Evolutionary conservation across 371 early-diverging fungal species (phyloP), one percentile per base, ranked within the genome.

Genomic region (Mucor sp.): DNA sequence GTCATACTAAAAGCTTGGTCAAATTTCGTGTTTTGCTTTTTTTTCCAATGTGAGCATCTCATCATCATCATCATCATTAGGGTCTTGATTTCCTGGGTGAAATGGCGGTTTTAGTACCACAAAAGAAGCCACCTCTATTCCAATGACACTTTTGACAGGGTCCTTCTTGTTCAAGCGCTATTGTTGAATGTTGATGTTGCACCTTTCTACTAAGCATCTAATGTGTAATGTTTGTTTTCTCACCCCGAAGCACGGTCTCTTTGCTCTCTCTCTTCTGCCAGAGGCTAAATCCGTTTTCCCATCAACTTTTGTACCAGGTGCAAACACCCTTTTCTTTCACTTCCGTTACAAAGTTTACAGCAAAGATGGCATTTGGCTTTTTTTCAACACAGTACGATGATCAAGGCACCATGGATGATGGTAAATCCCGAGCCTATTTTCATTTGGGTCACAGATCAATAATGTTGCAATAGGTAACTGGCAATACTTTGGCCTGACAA

Each of bases 401-500:
- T 61, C 83, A 82, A 63, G 83, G 83, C 28, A 71, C 71, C 37
- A 80, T 80, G 77, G 83, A 82, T 63, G 80, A 82, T 58, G 83
- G 83, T 82, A 77, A 69, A 25, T 30, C 21, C 39, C 50, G 62
- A 50, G 62, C 14, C 28, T 15, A 28, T 15, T 27, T 47, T 2
- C n/a, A 47, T 47, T 47, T 47, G 21, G 19, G 21, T 47, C 6
- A 21, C 47, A 47, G 47, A 47, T 47, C 47, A 47, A 9, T 47
- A 47, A 47, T 19, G 3, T 6, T 32, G 32, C 2, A 32, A 27
- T 58, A 80, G 83, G 83, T 11, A 78, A 69, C 62, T 83, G 84
- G 84, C 66, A 77, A 56, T 83, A 78, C 71, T 81, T 79, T 71
- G 81, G 84, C 47, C 84, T 97, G 55, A 86, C 88, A 53, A 81